Conservation (phyloP, 805 yeast genomes). For the Candida broadrunensis region DNA sequence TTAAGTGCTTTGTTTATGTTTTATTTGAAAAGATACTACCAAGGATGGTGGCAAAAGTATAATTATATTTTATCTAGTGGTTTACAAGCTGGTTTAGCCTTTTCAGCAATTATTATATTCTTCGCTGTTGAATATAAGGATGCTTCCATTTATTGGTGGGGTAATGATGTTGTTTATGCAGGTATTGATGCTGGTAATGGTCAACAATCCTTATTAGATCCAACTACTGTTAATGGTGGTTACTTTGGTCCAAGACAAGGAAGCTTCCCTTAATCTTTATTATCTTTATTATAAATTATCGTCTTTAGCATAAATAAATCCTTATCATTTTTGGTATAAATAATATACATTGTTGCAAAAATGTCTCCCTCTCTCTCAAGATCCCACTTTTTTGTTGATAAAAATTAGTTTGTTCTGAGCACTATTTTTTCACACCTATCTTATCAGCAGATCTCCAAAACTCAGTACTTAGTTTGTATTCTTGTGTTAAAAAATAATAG, state of each 20-base stretch:
- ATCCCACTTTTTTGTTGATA: too few relatives aligned
- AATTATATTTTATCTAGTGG: slow-evolving; percentile 26
- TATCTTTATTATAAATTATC: too few relatives aligned
- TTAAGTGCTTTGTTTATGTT: slow-evolving; percentile 20
- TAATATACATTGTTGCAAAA: too few relatives aligned
- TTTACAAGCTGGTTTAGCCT: slow-evolving; percentile 28
- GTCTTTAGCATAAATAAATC: too few relatives aligned
- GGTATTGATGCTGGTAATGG: slow-evolving; percentile 38
- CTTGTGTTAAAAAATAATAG: too few relatives aligned
- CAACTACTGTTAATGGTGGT: slow-evolving; percentile 22
- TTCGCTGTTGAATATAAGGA: slow-evolving; percentile 30
- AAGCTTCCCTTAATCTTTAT: not conserved
- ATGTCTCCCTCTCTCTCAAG: too few relatives aligned
- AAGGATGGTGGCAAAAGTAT: slow-evolving; percentile 31
- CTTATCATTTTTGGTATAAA: too few relatives aligned
- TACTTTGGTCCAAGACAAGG: slow-evolving; percentile 29
- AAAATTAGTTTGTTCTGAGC: too few relatives aligned
- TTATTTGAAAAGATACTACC: slow-evolving; percentile 19
- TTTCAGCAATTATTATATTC: slow-evolving; percentile 26
- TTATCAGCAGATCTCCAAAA: too few relatives aligned
- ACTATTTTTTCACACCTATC: too few relatives aligned
- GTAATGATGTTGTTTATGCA: slow-evolving; percentile 14
- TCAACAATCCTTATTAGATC: slow-evolving; percentile 4
- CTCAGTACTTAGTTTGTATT: too few relatives aligned
- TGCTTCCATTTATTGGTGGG: slow-evolving; percentile 24